phyloP scores from a whole-genome alignment of 805 yeast genomes.

The Candida orba region DNA sequence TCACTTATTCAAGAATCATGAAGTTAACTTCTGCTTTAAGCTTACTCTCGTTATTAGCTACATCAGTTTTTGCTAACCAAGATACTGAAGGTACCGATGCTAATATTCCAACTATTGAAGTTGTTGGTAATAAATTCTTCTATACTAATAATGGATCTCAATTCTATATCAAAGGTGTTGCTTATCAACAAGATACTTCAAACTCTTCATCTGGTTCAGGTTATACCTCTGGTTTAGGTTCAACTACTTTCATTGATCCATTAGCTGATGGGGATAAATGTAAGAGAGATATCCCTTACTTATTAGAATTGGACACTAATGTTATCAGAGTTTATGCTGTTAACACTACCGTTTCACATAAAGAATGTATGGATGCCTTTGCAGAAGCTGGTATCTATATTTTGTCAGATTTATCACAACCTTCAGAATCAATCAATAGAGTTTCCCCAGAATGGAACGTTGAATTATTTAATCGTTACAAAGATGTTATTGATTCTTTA shows the following conservation, averaged over 20 bases:
- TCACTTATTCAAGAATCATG: background rate
- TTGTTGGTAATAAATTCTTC: conserved; percentile 63
- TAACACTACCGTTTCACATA: conserved; percentile 59
- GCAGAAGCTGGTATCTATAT: conserved; percentile 79
- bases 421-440: conserved; percentile 63
- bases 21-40: conserved; percentile 3
- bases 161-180: conserved; percentile 70
- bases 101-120: conserved; percentile 43
- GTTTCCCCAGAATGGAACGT: conserved; percentile 64
- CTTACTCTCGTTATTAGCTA: conserved; percentile 1
- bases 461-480: conserved; percentile 62
- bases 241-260: conserved; percentile 49
- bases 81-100: conserved; percentile 23
- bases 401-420: conserved; percentile 76
- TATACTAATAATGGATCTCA: conserved; percentile 63
- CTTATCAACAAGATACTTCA: conserved; percentile 64
- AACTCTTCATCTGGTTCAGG: conserved; percentile 25
- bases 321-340: conserved; percentile 73
- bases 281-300: conserved; percentile 64
- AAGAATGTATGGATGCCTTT: conserved; percentile 59
- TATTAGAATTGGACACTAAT: conserved; percentile 55
- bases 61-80: conserved; percentile 13
- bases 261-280: conserved; percentile 56
- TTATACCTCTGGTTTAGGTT: conserved; percentile 8
- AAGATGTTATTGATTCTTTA: conserved; percentile 66